Conservation (phyloP, 2,329 filamentous ascomycete species). For the Chalara sp. region DNA sequence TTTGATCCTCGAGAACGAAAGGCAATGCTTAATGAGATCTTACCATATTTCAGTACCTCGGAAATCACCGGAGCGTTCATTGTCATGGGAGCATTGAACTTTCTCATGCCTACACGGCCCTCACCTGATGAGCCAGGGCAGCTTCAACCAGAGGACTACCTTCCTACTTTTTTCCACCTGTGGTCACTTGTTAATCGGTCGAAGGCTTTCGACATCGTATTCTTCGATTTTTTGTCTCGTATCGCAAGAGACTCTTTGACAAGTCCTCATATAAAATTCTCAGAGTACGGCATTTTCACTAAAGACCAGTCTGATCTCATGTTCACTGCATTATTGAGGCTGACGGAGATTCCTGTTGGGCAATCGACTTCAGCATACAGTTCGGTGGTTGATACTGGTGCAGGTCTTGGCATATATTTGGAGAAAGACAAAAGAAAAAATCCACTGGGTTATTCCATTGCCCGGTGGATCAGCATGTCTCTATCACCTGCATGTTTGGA, state of each 20-base stretch:
- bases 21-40: slow-evolving; percentile 71
- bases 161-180: slow-evolving; percentile 92
- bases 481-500: slow-evolving; percentile 78
- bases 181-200: slow-evolving; percentile 93
- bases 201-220: slow-evolving; percentile 76
- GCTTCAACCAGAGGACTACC: slow-evolving; percentile 79
- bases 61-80: slow-evolving; percentile 90
- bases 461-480: slow-evolving; percentile 87
- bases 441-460: slow-evolving; percentile 84
- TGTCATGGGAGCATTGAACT: slow-evolving; percentile 79
- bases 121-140: slow-evolving; percentile 64
- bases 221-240: slow-evolving; percentile 87
- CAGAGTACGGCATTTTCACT: slow-evolving; percentile 84
- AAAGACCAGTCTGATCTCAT: slow-evolving; percentile 86
- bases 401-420: slow-evolving; percentile 77
- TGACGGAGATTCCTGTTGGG: slow-evolving; percentile 93
- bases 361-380: slow-evolving; percentile 93
- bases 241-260: slow-evolving; percentile 77
- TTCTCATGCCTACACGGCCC: slow-evolving; percentile 79
- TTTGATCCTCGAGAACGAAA: slow-evolving; percentile 85
- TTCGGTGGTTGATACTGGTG: slow-evolving; percentile 67
- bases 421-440: slow-evolving; percentile 93
- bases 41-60: slow-evolving; percentile 88
- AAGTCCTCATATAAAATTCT: slow-evolving; percentile 70
- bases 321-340: slow-evolving; percentile 81